Evolutionary conservation across 2,329 filamentous ascomycete species (phyloP).

Genomic region (Xylariaceae sp.): DNA sequence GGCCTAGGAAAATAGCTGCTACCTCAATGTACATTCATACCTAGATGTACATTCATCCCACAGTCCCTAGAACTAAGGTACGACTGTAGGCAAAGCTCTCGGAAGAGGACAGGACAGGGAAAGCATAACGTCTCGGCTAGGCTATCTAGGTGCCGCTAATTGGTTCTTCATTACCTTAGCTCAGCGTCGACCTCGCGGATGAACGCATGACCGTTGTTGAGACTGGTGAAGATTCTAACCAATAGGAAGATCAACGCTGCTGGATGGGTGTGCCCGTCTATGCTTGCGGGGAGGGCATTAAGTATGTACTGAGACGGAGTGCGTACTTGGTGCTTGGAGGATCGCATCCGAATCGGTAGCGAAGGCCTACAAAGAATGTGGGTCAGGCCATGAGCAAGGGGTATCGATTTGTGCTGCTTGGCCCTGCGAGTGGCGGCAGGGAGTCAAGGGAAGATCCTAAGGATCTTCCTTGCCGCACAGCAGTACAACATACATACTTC

Average conservation of each 20-base stretch:
- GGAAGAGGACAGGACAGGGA: slow-evolving; percentile 36
- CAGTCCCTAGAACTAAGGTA: slow-evolving; percentile 24
- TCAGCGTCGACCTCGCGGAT: slow-evolving; percentile 50
- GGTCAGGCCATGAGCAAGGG: slow-evolving; percentile 35
- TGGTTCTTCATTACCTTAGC: slow-evolving; percentile 49
- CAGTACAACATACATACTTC: slow-evolving; percentile 28
- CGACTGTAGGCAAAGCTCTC: slow-evolving; percentile 34
- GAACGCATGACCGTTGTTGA: slow-evolving; percentile 56
- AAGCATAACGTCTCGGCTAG: slow-evolving; percentile 46
- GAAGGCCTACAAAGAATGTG: slow-evolving; percentile 35
- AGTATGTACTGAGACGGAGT: slow-evolving; percentile 17
- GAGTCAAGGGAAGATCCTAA: slow-evolving; percentile 35
- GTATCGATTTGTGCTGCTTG: slow-evolving; percentile 35
- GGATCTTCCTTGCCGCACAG: slow-evolving; percentile 35
- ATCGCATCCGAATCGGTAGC: slow-evolving; percentile 40
- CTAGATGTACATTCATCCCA: slow-evolving; percentile 7
- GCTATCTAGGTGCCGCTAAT: slow-evolving; percentile 43
- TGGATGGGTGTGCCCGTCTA: slow-evolving; percentile 39
- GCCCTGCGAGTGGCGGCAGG: slow-evolving; percentile 32
- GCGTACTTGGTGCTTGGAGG: slow-evolving; percentile 28
- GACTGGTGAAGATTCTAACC: slow-evolving; percentile 41
- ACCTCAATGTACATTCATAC: slow-evolving; percentile 14
- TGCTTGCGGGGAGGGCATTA: slow-evolving; percentile 36
- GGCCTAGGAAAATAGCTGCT: slow-evolving; percentile 10
- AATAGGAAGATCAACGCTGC: slow-evolving; percentile 40